Conservation (phyloP, 371 early-diverging fungal genomes). For the Rhizopus arrhizus region DNA sequence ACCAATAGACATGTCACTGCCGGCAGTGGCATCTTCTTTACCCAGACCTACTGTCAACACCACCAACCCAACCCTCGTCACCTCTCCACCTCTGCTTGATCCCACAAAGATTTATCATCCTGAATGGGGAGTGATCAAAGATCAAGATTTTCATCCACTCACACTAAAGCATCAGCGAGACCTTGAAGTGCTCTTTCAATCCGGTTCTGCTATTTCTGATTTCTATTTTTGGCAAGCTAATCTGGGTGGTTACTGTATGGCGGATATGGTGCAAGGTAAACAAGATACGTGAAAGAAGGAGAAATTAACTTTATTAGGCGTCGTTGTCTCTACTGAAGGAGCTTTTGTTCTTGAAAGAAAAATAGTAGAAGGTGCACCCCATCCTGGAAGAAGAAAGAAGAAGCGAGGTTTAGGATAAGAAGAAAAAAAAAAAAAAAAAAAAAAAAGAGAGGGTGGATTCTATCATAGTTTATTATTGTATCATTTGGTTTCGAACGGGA, state of each 20-base stretch:
- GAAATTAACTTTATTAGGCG: conserved; percentile 19
- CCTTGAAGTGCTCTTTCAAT: conserved; percentile 39
- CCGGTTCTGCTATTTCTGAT: conserved; percentile 33
- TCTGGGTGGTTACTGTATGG: conserved; percentile 55
- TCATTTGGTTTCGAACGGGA: conserved; percentile 1
- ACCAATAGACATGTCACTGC: conserved; percentile 9
- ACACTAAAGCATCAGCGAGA: conserved; percentile 50
- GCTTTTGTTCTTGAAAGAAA: conserved; percentile 42
- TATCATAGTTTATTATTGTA: neutral
- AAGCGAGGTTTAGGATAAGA: conserved; percentile 18
- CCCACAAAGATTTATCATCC: conserved; percentile 48
- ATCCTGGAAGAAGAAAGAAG: conserved; percentile 51
- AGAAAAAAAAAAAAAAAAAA: neutral
- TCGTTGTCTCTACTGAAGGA: conserved; percentile 47
- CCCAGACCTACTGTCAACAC: conserved; percentile 17
- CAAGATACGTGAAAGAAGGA: neutral
- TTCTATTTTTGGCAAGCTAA: conserved; percentile 59
- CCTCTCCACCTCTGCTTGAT: conserved; percentile 20
- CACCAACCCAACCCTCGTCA: conserved; percentile 21
- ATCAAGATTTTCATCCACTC: conserved; percentile 50
- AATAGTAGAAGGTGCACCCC: conserved; percentile 51
- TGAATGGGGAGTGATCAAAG: conserved; percentile 53
- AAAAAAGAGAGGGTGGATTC: neutral
- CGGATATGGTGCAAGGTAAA: conserved; percentile 49
- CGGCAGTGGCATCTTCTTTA: conserved; percentile 13